phyloP scores from a whole-genome alignment of 164 flowering plant species.

The Chimonanthus salicifolius region DNA sequence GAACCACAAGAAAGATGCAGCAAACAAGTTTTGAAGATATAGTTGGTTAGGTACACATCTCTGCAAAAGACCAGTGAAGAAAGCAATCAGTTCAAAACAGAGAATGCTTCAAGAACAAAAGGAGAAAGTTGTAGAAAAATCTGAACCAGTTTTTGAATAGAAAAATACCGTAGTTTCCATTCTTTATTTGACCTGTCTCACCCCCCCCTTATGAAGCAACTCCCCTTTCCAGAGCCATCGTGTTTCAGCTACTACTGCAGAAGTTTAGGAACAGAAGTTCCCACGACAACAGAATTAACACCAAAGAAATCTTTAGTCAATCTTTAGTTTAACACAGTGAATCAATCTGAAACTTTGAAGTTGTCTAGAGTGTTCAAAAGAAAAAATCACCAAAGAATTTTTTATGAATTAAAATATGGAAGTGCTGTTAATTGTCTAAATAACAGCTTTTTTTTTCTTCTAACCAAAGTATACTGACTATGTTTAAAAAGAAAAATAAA shows the following conservation, averaged over 20 bases:
- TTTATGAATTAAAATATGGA: background rate
- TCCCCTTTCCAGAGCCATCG: background rate
- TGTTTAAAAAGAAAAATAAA: no score
- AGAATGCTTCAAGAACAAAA: background rate
- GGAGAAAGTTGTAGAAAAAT: background rate
- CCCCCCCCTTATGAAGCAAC: background rate
- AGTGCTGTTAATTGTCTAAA: background rate
- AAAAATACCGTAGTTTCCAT: constrained; percentile 3
- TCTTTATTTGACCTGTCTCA: background rate
- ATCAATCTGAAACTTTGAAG: background rate
- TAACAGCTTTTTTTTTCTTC: background rate
- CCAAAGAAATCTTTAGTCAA: background rate
- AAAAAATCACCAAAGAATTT: background rate
- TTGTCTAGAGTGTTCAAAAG: background rate
- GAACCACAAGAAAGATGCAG: constrained; percentile 9
- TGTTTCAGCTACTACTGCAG: background rate
- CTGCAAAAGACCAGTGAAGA: constrained; percentile 9
- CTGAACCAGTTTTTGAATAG: background rate
- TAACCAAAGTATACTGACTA: background rate
- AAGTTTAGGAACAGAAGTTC: background rate
- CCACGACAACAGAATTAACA: background rate
- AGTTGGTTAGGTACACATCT: background rate
- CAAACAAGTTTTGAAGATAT: background rate
- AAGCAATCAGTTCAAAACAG: background rate
- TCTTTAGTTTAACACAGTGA: background rate